Base-by-base conservation (phyloP, 495 filamentous ascomycete genomes). In the Neurospora tetraspora region DNA sequence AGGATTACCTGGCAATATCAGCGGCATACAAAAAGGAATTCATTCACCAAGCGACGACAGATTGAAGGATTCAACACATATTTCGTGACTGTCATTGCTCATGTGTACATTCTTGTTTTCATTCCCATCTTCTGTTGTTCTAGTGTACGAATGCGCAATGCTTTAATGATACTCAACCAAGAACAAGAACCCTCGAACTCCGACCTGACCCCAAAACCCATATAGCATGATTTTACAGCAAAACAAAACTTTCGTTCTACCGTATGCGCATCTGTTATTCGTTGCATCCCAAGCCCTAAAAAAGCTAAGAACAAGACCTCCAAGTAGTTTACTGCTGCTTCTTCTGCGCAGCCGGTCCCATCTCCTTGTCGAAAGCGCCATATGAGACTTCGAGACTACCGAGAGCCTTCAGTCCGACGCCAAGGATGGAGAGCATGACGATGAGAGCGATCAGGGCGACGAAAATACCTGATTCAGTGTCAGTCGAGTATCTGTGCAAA, bases 351-450 rank as follows among this genome's bases (percentile, higher is more conserved):
- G 88, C 85, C 65, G 93, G 91, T 0, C 94, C 93, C 83, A 93
- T 97, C 80, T 98, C 95, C 86, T 96, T 97, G 78, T 96, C 94
- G 80, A 99, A 99, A 2, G 96, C 94, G 69, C 91, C 92, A 82
- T 98, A 98, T 11, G 92, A 89, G 14, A 98, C 92, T 80, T 97
- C 84, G 43, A 99, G 84, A 73, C 94, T 94, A 7, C 87, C 82
- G 8, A 99, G 82, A 27, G 92, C 93, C 71, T 78, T 87, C 69
- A 98, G 83, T 34, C 89, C 96, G 69, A 93, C 89, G 77, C 90
- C 91, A 20, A 97, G 81, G 74, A 98, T 93, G 27, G 86, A 81
- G 43, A 97, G 77, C 61, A 96, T 86, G 42, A 97, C 76, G 36
- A 94, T 45, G 2, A 83, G 68, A 5, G 77, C 76, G 38, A 94